A percentile compares a stretch with the other conserved stretches of the same genome.
Conservation (phyloP, 169 alveolate genomes). For the Perkinsus marinus region DNA sequence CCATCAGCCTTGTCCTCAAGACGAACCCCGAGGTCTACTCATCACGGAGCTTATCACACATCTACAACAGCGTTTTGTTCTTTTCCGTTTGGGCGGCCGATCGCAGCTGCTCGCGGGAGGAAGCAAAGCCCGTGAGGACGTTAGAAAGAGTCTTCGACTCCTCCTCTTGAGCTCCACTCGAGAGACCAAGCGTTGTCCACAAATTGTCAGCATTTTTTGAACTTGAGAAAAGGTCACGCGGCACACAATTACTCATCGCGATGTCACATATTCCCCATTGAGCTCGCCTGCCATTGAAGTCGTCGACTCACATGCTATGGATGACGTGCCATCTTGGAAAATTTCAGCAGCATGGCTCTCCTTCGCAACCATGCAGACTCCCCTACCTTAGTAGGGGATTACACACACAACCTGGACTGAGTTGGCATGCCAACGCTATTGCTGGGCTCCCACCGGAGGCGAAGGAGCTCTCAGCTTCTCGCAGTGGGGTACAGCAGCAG, state of each 20-base stretch:
- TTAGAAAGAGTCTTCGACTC: neutral
- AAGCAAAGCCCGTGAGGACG: neutral
- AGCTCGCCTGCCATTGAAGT: neutral
- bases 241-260: too few relatives aligned
- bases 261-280: too few relatives aligned
- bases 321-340: too few relatives aligned
- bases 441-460: too few relatives aligned
- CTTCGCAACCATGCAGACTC: too few relatives aligned
- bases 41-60: constrained; percentile 83
- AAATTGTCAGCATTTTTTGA: neutral
- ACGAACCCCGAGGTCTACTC: constrained; percentile 68
- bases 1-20: constrained; percentile 77
- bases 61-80: constrained; percentile 42
- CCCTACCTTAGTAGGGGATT: too few relatives aligned
- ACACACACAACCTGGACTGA: too few relatives aligned
- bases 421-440: too few relatives aligned
- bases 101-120: neutral
- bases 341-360: too few relatives aligned
- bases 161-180: neutral
- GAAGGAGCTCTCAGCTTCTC: too few relatives aligned
- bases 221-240: neutral
- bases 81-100: constrained; percentile 1
- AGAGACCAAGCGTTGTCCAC: neutral
- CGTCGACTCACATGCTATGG: too few relatives aligned
- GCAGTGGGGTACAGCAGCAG: too few relatives aligned